A percentile compares a stretch with the other conserved stretches of the same genome.
Evolutionary conservation across 495 filamentous ascomycete species (phyloP).

Genomic region (Trichoderma parareesei): DNA sequence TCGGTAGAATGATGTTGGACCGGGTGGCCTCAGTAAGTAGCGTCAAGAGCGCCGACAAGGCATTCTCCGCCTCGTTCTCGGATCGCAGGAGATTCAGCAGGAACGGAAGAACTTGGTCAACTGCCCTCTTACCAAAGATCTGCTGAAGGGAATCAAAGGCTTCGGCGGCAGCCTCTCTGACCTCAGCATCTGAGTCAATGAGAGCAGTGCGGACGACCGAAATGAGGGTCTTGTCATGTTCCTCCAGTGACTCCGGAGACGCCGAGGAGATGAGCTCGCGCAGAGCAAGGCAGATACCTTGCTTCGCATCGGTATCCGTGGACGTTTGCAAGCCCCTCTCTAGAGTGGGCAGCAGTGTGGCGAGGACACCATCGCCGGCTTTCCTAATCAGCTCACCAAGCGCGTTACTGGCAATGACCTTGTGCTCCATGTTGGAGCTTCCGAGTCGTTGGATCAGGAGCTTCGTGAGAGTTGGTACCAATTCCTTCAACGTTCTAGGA

Average conservation of each 20-base stretch:
- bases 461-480: constrained; percentile 88
- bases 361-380: constrained; percentile 85
- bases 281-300: constrained; percentile 95
- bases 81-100: constrained; percentile 79
- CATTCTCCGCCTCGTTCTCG: constrained; percentile 83
- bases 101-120: constrained; percentile 90
- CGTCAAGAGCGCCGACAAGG: constrained; percentile 83
- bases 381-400: constrained; percentile 94
- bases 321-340: constrained; percentile 86
- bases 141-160: constrained; percentile 93
- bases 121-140: constrained; percentile 82
- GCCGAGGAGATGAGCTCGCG: constrained; percentile 91
- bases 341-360: constrained; percentile 80
- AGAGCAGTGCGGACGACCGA: constrained; percentile 89
- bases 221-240: constrained; percentile 90
- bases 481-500: constrained; percentile 85
- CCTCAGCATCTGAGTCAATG: constrained; percentile 80
- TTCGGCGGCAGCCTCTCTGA: constrained; percentile 91
- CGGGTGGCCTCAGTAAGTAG: constrained; percentile 87
- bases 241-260: constrained; percentile 78
- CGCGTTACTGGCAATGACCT: constrained; percentile 94
- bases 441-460: constrained; percentile 90
- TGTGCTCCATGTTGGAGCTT: constrained; percentile 95
- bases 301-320: constrained; percentile 85
- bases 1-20: constrained; percentile 92